Conservation (phyloP, 2,329 filamentous ascomycete species). For the Fusarium continuum region DNA sequence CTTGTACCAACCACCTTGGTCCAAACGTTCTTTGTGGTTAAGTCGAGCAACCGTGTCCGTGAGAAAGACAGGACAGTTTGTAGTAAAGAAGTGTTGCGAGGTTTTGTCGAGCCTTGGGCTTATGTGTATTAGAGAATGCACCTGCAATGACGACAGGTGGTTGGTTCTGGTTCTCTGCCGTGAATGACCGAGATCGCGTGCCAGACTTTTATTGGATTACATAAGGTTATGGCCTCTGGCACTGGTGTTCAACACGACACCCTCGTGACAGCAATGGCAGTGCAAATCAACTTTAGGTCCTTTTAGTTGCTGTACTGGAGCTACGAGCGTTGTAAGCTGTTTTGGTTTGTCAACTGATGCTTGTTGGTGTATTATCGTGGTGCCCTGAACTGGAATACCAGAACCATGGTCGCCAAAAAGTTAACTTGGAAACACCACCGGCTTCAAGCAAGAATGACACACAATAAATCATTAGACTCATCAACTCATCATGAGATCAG, state of each 20-base stretch:
- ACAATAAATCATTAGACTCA: too few species aligned
- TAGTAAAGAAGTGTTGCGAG: background rate
- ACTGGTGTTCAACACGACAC: conserved; percentile 7
- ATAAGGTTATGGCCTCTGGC: conserved; percentile 10
- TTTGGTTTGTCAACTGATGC: too few species aligned
- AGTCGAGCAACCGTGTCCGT: conserved; percentile 14
- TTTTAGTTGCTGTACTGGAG: too few species aligned
- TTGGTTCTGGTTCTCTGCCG: conserved; percentile 16
- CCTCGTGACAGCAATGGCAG: conserved; percentile 11
- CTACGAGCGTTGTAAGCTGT: too few species aligned
- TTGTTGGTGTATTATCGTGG: too few species aligned
- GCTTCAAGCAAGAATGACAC: too few species aligned
- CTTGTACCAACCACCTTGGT: conserved; percentile 21
- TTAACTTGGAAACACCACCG: too few species aligned
- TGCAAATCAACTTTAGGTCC: background rate
- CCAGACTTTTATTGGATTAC: conserved; percentile 25
- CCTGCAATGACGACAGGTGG: conserved; percentile 23
- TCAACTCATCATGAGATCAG: too few species aligned
- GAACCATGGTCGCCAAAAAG: background rate
- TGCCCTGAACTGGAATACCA: background rate
- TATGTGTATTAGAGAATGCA: conserved; percentile 4
- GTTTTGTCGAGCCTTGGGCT: background rate
- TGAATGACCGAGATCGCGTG: conserved; percentile 30
- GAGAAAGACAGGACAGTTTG: background rate
- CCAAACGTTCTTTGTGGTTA: conserved; percentile 9